These are phyloP conservation scores for Schizosaccharomyces lindneri DNA, from an alignment of 805 yeast species.

Conservation along the genomic window DNA sequence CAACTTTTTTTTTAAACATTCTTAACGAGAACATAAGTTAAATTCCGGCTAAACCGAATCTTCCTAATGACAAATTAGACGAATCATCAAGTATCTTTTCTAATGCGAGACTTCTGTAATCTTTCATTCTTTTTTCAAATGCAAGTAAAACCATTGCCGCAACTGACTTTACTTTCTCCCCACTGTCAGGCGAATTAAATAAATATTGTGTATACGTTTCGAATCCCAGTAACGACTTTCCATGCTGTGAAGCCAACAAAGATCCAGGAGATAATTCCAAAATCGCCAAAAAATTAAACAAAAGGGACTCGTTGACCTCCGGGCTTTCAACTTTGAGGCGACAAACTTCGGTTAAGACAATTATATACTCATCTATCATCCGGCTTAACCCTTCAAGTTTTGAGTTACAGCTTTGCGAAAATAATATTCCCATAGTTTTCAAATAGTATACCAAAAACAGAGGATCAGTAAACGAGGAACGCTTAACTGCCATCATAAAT, in stretches of 20 bases:
- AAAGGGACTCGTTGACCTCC: neutral
- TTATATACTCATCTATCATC: neutral
- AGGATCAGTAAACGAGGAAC: neutral
- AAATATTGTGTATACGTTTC: neutral
- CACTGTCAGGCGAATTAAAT: neutral
- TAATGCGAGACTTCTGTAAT: neutral
- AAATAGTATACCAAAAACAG: neutral
- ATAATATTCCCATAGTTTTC: neutral
- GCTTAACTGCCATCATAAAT: neutral
- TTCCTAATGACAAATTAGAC: neutral
- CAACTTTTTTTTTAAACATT: neutral
- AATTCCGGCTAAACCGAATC: neutral
- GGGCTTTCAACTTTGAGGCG: neutral
- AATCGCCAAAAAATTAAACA: neutral
- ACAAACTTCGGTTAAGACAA: neutral
- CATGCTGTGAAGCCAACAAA: neutral
- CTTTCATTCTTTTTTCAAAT: neutral
- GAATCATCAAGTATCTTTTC: neutral
- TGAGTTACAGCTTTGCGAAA: neutral
- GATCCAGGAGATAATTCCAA: neutral
- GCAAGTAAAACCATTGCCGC: neutral
- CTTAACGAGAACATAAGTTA: neutral
- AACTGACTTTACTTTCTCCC: neutral
- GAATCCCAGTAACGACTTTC: neutral
- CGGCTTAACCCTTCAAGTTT: neutral